A percentile compares a stretch with the other conserved stretches of the same genome.
These are phyloP conservation scores for Vaccinium darrowii DNA, from an alignment of 148 eudicot genomes.

Conservation along the genomic window DNA sequence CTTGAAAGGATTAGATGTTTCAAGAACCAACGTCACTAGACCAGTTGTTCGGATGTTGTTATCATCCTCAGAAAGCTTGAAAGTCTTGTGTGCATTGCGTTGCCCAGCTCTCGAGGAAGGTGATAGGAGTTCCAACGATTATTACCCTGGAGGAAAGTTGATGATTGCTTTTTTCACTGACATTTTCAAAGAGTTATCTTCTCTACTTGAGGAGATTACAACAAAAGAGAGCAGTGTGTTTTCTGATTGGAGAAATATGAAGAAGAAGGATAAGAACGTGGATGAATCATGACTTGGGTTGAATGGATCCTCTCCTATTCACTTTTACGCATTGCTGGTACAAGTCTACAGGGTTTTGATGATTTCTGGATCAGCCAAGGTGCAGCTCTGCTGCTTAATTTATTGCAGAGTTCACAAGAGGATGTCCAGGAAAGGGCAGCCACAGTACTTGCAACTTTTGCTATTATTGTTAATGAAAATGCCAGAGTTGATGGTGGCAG, in stretches of 20 bases:
- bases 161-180: slow-evolving; percentile 55
- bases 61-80: slow-evolving; percentile 51
- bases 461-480: slow-evolving; percentile 83
- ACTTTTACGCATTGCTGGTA: slow-evolving; percentile 74
- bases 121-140: slow-evolving; percentile 43
- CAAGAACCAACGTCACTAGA: slow-evolving; percentile 71
- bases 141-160: slow-evolving; percentile 55
- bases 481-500: slow-evolving; percentile 73
- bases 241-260: slow-evolving; percentile 60
- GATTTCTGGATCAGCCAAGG: slow-evolving; percentile 88
- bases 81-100: slow-evolving; percentile 74
- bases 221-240: slow-evolving; percentile 51
- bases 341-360: slow-evolving; percentile 68
- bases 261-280: slow-evolving; percentile 44
- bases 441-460: slow-evolving; percentile 81
- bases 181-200: slow-evolving; percentile 53
- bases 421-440: slow-evolving; percentile 98
- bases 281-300: slow-evolving; percentile 77
- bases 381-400: slow-evolving; percentile 60
- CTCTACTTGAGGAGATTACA: slow-evolving; percentile 55
- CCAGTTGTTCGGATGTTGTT: slow-evolving; percentile 47
- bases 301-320: slow-evolving; percentile 87
- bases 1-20: slow-evolving; percentile 80
- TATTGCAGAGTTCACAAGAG: slow-evolving; percentile 82
- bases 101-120: slow-evolving; percentile 57